A percentile compares a stretch with the other conserved stretches of the same genome.
Conservation (phyloP, 2,329 filamentous ascomycete species). For the Helotiales sp. region DNA sequence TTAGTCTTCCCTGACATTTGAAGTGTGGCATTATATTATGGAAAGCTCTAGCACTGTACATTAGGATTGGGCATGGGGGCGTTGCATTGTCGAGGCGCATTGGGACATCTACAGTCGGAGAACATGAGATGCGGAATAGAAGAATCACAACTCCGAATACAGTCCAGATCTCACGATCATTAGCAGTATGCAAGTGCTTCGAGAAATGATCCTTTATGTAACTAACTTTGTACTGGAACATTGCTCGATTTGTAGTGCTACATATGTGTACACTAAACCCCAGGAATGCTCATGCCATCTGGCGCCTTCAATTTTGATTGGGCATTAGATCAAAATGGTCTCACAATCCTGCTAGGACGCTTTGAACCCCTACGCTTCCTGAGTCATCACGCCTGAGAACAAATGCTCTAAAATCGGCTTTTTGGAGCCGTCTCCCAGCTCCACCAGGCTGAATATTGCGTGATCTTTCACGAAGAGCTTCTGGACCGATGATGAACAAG, state of each 20-base stretch:
- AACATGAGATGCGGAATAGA: slow-evolving; percentile 11
- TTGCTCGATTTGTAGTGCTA: background rate
- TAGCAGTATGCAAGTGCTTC: background rate
- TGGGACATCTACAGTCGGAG: slow-evolving; percentile 6
- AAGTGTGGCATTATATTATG: background rate
- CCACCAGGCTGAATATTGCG: slow-evolving; percentile 51
- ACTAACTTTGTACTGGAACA: background rate
- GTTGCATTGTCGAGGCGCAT: slow-evolving; percentile 31
- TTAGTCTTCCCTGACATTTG: slow-evolving; percentile 51
- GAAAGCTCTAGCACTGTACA: slow-evolving; percentile 3
- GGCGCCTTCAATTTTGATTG: background rate
- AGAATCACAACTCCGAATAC: slow-evolving; percentile 27
- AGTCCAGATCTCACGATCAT: background rate
- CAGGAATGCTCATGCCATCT: background rate
- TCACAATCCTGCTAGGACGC: slow-evolving; percentile 61
- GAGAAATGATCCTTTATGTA: no score
- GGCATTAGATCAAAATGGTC: slow-evolving; percentile 9
- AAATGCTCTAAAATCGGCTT: slow-evolving; percentile 78
- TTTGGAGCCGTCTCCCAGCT: slow-evolving; percentile 55
- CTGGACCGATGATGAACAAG: slow-evolving; percentile 88
- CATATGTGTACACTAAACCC: background rate
- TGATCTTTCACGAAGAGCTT: slow-evolving; percentile 71
- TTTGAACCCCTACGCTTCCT: slow-evolving; percentile 77
- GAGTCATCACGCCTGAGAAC: slow-evolving; percentile 84
- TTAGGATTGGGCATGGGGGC: slow-evolving; percentile 14